Percentiles rank a stretch among this genome's conserved stretches.
phyloP scores from a whole-genome alignment of 495 filamentous ascomycete genomes.

The Xylaria telfairii region DNA sequence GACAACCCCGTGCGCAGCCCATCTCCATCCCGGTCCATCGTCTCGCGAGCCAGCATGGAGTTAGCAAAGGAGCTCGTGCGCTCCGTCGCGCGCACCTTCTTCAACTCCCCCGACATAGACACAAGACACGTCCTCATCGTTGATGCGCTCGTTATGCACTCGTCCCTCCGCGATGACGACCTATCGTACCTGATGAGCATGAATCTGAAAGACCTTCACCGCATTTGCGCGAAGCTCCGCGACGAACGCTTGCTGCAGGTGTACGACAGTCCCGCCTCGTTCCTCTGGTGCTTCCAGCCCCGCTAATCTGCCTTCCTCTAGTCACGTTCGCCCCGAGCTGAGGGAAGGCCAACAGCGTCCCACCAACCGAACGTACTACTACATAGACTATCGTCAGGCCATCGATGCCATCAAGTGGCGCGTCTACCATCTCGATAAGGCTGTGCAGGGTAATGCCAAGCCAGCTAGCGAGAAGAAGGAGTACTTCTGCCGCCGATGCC shows the following conservation, averaged over 20 bases:
- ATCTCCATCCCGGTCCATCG: neutral
- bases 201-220: slow-evolving; percentile 87
- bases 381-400: slow-evolving; percentile 90
- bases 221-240: slow-evolving; percentile 78
- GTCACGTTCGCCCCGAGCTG: slow-evolving; percentile 78
- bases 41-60: slow-evolving; percentile 65
- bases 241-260: slow-evolving; percentile 87
- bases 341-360: slow-evolving; percentile 82
- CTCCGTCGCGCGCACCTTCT: slow-evolving; percentile 89
- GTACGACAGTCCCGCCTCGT: slow-evolving; percentile 50
- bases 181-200: slow-evolving; percentile 83
- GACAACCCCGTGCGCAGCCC: neutral
- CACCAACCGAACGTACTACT: slow-evolving; percentile 90
- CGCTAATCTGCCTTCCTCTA: slow-evolving; percentile 41
- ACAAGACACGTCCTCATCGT: slow-evolving; percentile 87
- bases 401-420: slow-evolving; percentile 97
- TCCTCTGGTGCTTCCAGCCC: neutral
- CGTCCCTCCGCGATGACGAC: slow-evolving; percentile 85
- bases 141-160: slow-evolving; percentile 91
- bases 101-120: slow-evolving; percentile 55
- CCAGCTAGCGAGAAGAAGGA: slow-evolving; percentile 88
- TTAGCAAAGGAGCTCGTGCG: slow-evolving; percentile 87
- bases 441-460: slow-evolving; percentile 79
- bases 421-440: slow-evolving; percentile 81
- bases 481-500: slow-evolving; percentile 82